phyloP scores from a whole-genome alignment of 2,329 filamentous ascomycete species.

The Colletotrichum sp. region DNA sequence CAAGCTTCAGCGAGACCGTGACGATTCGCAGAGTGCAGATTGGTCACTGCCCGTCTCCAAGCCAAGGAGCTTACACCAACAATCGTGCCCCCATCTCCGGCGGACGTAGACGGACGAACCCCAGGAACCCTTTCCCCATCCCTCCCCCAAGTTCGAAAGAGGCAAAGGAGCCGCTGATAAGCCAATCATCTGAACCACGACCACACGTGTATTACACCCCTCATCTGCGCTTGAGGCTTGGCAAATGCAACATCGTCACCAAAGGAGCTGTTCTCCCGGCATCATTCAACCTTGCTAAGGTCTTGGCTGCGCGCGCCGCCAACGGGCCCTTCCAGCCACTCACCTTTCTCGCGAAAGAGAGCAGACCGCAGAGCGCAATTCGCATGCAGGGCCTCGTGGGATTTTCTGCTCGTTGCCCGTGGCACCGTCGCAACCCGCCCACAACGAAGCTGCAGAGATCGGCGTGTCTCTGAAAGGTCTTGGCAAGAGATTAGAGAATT shows the following conservation, averaged over 20 bases:
- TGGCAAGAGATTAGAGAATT: not conserved
- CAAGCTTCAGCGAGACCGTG: slow-evolving; percentile 1
- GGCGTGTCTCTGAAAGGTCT: not conserved
- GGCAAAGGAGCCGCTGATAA: slow-evolving; percentile 16
- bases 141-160: not conserved
- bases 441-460: not conserved
- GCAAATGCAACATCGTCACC: slow-evolving; percentile 15
- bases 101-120: not conserved
- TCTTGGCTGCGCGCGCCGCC: slow-evolving; percentile 1
- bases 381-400: not conserved
- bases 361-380: not conserved
- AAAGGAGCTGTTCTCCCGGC: slow-evolving; percentile 13
- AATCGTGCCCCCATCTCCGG: not conserved
- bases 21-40: not conserved
- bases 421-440: not conserved
- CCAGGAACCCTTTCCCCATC: not conserved
- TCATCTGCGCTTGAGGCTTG: slow-evolving; percentile 8
- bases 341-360: not conserved
- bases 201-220: slow-evolving; percentile 10
- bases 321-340: slow-evolving; percentile 1
- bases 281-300: not conserved
- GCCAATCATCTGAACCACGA: slow-evolving; percentile 14
- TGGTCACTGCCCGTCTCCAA: not conserved
- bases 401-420: not conserved
- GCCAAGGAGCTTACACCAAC: not conserved